Base-by-base conservation (phyloP, 768 basidiomycete genomes). In the Cystoderma amianthinum region DNA sequence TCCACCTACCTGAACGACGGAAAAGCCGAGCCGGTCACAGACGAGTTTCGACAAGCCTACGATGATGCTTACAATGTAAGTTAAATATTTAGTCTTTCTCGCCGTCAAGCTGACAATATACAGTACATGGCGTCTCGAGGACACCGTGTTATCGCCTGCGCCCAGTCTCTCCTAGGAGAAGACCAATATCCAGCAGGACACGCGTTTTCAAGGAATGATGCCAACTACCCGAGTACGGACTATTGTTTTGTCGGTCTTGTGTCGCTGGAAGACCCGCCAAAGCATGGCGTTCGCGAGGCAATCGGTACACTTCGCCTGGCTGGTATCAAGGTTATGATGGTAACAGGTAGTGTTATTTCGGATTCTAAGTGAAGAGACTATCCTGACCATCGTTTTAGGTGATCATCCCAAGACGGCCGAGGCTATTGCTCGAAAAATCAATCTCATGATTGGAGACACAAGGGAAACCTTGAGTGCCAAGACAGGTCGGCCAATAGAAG, bases 101-200 rank as follows among this genome's bases (percentile, higher is more conserved):
- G 35, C 18, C 16, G 12, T 36, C 16, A 16, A 9, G 16, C 34
- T 36, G 16, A 36, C 33, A 35, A 15, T 46, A 34, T 19, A 25
- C 46, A 82, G 79, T 84, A 84, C 56, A 84, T 84, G 82, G 80
- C 82, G 0, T 82, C 80, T n/a, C 68, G 82, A 45, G 82, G 82
- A 13, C 82, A 84, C 53, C 77, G 82, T 32, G 82, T 82, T 34
- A 84, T 84, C 42, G 82, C 78, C n/a, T 81, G 79, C 51, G 82
- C 82, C 2, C 80, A 81, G 48, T 54, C 57, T 13, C 69, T 80
- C 13, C 73, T 82, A 36, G 64, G 73, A 2, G 65, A 62, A 25
- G 65, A 70, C 18, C 44, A 63, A 47, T 82, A 76, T 51, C 67
- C 73, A 3, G 48, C 43, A 6, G 59, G 65, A 44, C 68, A 71